Conservation (phyloP, 192 early-diverging fungal genomes). For the Entomortierella chlamydospora region DNA sequence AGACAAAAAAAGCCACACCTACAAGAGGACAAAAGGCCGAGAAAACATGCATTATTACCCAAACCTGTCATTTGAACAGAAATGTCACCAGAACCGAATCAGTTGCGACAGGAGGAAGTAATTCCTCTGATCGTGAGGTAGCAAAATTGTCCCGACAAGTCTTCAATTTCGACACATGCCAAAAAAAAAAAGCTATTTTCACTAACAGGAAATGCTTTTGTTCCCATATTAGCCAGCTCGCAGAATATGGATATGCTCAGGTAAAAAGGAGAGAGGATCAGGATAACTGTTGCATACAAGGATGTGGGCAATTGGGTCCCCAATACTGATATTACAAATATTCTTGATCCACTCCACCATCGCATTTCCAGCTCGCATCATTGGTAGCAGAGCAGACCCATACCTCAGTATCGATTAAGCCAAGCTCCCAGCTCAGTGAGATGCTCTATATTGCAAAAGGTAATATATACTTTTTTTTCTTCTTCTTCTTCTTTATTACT, state of each 20-base stretch:
- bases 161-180: no score
- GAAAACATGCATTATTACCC: no score
- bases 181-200: background rate
- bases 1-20: no score
- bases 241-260: slow-evolving; percentile 58
- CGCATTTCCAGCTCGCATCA: slow-evolving; percentile 57
- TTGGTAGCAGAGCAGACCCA: slow-evolving; percentile 74
- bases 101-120: slow-evolving; percentile 47
- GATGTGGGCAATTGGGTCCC: no score
- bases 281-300: background rate
- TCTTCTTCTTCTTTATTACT: no score
- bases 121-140: slow-evolving; percentile 48
- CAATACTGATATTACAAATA: background rate
- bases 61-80: no score
- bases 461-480: background rate
- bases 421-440: slow-evolving; percentile 70
- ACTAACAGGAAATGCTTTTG: background rate
- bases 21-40: no score
- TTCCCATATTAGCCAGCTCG: slow-evolving; percentile 45
- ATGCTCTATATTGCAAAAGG: slow-evolving; percentile 70
- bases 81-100: slow-evolving; percentile 32
- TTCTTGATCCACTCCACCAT: background rate
- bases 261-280: background rate
- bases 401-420: slow-evolving; percentile 68
- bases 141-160: no score